A percentile compares a stretch with the other conserved stretches of the same genome.
These are phyloP conservation scores for Nothophoma quercina DNA, from an alignment of 2,329 filamentous ascomycete genomes.

Conservation along the genomic window DNA sequence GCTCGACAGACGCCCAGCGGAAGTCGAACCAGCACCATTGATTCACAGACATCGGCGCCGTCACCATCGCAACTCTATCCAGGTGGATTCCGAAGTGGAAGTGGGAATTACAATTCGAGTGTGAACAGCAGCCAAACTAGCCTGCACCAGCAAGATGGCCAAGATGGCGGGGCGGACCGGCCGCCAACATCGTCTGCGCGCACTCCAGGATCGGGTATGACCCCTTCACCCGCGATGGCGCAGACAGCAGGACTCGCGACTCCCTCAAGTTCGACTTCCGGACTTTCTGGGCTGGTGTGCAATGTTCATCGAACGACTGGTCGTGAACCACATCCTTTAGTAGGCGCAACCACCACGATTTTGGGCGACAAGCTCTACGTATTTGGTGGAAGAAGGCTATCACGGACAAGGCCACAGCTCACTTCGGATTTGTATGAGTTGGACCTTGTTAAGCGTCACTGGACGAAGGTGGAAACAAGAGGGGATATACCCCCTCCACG, in stretches of 20 bases:
- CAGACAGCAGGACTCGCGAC: slow-evolving; percentile 48
- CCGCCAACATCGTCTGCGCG: slow-evolving; percentile 41
- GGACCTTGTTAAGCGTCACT: slow-evolving; percentile 88
- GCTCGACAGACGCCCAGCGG: slow-evolving; percentile 52
- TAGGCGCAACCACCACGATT: slow-evolving; percentile 94
- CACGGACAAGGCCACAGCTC: slow-evolving; percentile 80
- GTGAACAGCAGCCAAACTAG: slow-evolving; percentile 57
- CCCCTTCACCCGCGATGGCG: slow-evolving; percentile 54
- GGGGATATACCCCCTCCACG: slow-evolving; percentile 89
- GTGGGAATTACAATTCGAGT: slow-evolving; percentile 49
- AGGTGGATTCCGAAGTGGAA: slow-evolving; percentile 43
- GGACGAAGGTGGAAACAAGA: slow-evolving; percentile 84
- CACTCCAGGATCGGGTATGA: slow-evolving; percentile 50
- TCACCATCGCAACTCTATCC: slow-evolving; percentile 53
- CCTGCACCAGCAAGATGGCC: slow-evolving; percentile 52
- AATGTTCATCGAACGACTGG: slow-evolving; percentile 85
- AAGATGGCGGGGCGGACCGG: slow-evolving; percentile 51
- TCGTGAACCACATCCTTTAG: slow-evolving; percentile 86
- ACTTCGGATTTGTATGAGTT: slow-evolving; percentile 93
- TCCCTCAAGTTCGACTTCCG: slow-evolving; percentile 59
- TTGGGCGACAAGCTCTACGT: slow-evolving; percentile 96
- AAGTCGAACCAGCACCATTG: slow-evolving; percentile 57
- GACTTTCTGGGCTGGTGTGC: slow-evolving; percentile 71
- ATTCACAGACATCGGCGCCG: slow-evolving; percentile 55
- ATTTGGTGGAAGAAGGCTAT: slow-evolving; percentile 89